A percentile compares a stretch with the other conserved stretches of the same genome.
Conservation (phyloP, 2,329 filamentous ascomycete genomes). For the Zelopaecilomyces penicillatus region DNA sequence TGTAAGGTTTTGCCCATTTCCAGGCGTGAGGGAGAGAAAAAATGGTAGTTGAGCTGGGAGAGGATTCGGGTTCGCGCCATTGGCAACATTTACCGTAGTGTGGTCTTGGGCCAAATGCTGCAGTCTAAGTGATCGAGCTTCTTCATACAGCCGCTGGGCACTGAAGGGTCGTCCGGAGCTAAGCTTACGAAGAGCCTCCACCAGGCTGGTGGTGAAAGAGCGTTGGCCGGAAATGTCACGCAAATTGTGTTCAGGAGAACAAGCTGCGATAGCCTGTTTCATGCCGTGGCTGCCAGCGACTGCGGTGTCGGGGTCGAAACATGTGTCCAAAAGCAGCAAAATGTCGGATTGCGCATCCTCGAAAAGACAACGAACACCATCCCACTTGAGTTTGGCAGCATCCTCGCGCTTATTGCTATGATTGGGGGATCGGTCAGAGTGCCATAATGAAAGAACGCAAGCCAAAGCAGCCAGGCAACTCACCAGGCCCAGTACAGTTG, state of each 20-base stretch:
- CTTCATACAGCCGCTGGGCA: conserved; percentile 48
- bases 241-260: conserved; percentile 39
- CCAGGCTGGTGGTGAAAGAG: conserved; percentile 51
- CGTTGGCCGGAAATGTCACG: conserved; percentile 34
- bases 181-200: conserved; percentile 47
- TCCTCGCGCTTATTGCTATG: conserved; percentile 48
- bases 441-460: conserved; percentile 5
- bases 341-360: conserved; percentile 57
- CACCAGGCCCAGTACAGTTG: conserved; percentile 61
- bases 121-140: conserved; percentile 38
- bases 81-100: conserved; percentile 37
- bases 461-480: conserved; percentile 22
- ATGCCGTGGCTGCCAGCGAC: conserved; percentile 44
- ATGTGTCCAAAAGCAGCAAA: conserved; percentile 54
- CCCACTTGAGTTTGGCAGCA: conserved; percentile 55
- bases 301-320: conserved; percentile 43
- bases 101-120: conserved; percentile 34
- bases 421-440: conserved; percentile 26
- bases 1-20: conserved; percentile 44
- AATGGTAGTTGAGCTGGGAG: conserved; percentile 34
- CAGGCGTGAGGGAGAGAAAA: conserved; percentile 47
- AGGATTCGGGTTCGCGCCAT: conserved; percentile 22
- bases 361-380: conserved; percentile 52
- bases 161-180: conserved; percentile 47
- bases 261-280: conserved; percentile 57